A percentile compares a stretch with the other conserved stretches of the same genome.
phyloP scores from a whole-genome alignment of 345 rosid species.

The Citrus sp. region DNA sequence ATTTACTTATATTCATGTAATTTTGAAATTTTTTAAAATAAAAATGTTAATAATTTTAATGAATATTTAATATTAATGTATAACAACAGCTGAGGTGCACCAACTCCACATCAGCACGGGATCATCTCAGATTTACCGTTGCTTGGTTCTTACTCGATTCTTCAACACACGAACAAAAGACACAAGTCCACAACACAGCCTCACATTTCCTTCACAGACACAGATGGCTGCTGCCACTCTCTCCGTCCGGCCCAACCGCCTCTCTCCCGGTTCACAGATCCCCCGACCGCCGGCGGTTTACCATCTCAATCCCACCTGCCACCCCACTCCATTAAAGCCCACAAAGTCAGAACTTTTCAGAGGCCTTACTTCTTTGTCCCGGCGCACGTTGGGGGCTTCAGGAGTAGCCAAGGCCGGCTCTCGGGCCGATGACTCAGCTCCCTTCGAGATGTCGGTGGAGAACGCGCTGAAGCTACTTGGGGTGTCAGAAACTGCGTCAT shows the following conservation, averaged over 20 bases:
- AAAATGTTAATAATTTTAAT: too few relatives aligned
- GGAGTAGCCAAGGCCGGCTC: slow-evolving; percentile 53
- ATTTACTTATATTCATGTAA: too few relatives aligned
- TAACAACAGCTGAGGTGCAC: background rate
- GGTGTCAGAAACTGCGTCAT: slow-evolving; percentile 78
- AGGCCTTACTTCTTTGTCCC: slow-evolving; percentile 24
- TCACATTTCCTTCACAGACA: slow-evolving; percentile 11
- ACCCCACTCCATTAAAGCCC: slow-evolving; percentile 13
- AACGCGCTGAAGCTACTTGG: slow-evolving; percentile 93
- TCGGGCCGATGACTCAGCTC: slow-evolving; percentile 83
- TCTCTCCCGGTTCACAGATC: slow-evolving; percentile 37
- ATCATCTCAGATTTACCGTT: background rate
- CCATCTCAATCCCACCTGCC: slow-evolving; percentile 7
- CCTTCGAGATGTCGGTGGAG: slow-evolving; percentile 94
- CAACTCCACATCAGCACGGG: background rate
- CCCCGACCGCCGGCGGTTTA: slow-evolving; percentile 26
- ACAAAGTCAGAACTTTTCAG: slow-evolving; percentile 42
- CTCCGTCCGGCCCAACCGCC: slow-evolving; percentile 68
- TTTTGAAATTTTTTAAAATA: too few relatives aligned
- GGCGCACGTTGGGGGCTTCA: slow-evolving; percentile 30
- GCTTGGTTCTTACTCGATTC: background rate
- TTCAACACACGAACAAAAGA: background rate
- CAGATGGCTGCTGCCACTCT: slow-evolving; percentile 48
- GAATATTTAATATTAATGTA: too few relatives aligned
- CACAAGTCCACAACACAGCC: background rate